Percentiles rank a stretch among this genome's conserved stretches.
Evolutionary conservation across 116 monocot genomes (phyloP).

Genomic region (Cymodocea nodosa): DNA sequence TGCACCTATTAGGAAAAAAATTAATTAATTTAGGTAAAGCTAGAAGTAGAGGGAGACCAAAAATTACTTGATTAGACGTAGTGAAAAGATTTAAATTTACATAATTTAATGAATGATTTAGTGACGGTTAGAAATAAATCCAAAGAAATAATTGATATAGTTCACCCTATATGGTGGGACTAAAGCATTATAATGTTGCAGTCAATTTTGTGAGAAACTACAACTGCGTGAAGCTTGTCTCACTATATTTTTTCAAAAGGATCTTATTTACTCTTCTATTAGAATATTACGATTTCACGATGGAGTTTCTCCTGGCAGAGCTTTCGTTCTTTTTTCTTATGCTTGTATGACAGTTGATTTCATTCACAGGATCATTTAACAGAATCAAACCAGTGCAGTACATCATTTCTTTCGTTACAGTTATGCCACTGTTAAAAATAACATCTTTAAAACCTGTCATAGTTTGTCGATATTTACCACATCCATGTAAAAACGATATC

Average conservation of each 20-base stretch:
- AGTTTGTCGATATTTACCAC: background rate
- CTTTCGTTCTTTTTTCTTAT: too few species aligned
- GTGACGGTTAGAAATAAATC: too few species aligned
- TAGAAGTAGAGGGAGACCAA: too few species aligned
- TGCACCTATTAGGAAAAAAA: too few species aligned
- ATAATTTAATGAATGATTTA: too few species aligned
- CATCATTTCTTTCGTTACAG: background rate
- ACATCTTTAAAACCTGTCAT: background rate
- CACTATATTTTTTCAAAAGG: background rate
- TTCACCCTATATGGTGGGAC: too few species aligned
- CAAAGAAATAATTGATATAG: too few species aligned
- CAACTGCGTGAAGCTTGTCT: background rate
- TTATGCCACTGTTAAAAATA: background rate
- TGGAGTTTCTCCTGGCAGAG: background rate
- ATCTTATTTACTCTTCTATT: background rate
- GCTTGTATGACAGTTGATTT: background rate
- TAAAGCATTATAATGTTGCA: too few species aligned
- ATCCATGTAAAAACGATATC: background rate
- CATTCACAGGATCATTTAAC: background rate
- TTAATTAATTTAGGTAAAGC: too few species aligned
- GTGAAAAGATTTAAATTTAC: too few species aligned
- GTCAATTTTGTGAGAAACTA: background rate
- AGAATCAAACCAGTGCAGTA: background rate
- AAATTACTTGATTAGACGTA: too few species aligned
- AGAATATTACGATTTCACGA: background rate